Evolutionary conservation across 257 asterid species (phyloP).

Genomic region (Nicotiana knightiana): DNA sequence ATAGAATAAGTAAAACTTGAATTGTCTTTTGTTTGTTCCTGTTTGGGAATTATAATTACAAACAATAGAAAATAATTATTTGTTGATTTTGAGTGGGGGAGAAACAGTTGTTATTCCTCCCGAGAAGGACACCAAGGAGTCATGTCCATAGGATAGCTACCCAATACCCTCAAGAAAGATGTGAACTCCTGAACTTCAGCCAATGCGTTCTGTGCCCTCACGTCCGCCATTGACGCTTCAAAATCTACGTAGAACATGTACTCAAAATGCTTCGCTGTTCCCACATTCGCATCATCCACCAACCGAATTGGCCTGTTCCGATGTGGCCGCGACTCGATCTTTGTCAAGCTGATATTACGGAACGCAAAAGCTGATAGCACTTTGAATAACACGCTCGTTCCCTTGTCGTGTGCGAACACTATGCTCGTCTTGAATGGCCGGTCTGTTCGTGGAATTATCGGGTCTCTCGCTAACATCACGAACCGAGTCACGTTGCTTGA

Average conservation of each 20-base stretch:
- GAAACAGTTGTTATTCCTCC: constrained; percentile 16
- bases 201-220: constrained; percentile 80
- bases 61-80: constrained; percentile 5
- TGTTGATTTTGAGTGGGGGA: not conserved
- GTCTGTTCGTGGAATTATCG: constrained; percentile 72
- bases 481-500: constrained; percentile 76
- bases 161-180: constrained; percentile 79
- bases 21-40: not conserved
- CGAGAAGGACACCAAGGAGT: constrained; percentile 71
- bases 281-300: constrained; percentile 57
- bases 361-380: constrained; percentile 83
- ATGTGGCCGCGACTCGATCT: constrained; percentile 87
- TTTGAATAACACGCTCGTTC: constrained; percentile 71
- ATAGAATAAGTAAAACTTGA: not conserved
- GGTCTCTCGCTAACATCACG: constrained; percentile 88
- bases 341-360: constrained; percentile 65
- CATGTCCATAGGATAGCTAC: constrained; percentile 95
- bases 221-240: constrained; percentile 91
- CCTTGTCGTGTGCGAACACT: constrained; percentile 77
- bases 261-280: constrained; percentile 77
- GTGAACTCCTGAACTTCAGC: constrained; percentile 93
- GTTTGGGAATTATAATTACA: constrained; percentile 2
- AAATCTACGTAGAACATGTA: constrained; percentile 80
- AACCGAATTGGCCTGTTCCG: constrained; percentile 62
- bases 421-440: constrained; percentile 94